A percentile compares a stretch with the other conserved stretches of the same genome.
Evolutionary conservation across 768 basidiomycete species (phyloP).

Genomic region (Boletus patriciae): DNA sequence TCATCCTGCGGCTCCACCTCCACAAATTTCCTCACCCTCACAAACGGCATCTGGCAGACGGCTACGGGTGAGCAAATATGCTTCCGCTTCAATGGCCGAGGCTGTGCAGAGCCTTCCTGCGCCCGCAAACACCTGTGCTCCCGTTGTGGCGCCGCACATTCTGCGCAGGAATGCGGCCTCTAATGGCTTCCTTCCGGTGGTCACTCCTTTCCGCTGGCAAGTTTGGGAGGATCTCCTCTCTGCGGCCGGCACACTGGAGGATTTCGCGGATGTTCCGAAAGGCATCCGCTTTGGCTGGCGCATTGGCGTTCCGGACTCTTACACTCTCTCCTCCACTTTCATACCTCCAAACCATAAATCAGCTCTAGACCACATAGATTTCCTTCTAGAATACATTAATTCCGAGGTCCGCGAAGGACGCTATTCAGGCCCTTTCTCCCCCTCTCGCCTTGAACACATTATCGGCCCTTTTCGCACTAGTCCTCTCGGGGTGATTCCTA

Average conservation of each 20-base stretch:
- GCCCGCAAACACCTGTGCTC: background rate
- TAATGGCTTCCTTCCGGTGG: conserved; percentile 20
- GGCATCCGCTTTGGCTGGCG: background rate
- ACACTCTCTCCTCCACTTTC: background rate
- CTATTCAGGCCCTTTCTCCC: conserved; percentile 25
- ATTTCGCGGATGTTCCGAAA: background rate
- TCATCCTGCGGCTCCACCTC: too few relatives aligned
- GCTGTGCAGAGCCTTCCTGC: background rate
- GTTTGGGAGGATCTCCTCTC: conserved; percentile 12
- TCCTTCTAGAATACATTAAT: conserved; percentile 37
- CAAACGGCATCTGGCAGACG: background rate
- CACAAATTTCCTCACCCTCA: background rate
- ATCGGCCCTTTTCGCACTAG: conserved; percentile 45
- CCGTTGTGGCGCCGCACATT: background rate
- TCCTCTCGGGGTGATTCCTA: conserved; percentile 42
- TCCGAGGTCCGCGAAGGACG: conserved; percentile 31
- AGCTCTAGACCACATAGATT: background rate
- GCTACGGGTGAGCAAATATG: background rate
- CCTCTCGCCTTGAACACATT: conserved; percentile 18
- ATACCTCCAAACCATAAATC: background rate
- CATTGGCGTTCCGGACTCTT: background rate
- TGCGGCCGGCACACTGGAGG: background rate
- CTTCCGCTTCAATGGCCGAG: background rate
- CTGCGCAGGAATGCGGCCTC: conserved; percentile 14
- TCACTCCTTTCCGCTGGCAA: conserved; percentile 25